Conservation (phyloP, 2,329 filamentous ascomycete species). For the Cadophora sp. region DNA sequence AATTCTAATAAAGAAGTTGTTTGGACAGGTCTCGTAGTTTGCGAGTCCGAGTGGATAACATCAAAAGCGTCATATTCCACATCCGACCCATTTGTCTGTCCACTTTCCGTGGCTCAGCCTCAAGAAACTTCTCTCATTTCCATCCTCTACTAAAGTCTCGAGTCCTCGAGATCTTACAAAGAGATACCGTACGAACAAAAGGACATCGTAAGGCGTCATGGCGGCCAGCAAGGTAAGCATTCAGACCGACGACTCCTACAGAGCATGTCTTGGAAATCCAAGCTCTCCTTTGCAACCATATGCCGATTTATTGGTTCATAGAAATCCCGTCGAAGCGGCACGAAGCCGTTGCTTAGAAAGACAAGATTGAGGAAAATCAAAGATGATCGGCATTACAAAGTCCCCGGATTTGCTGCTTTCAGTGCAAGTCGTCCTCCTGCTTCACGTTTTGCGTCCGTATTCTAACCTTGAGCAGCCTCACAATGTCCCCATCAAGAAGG, state of each 20-base stretch:
- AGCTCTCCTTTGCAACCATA: background rate
- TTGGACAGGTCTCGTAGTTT: background rate
- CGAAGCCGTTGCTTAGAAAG: background rate
- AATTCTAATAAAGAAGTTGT: background rate
- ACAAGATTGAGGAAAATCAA: background rate
- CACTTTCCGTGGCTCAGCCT: background rate
- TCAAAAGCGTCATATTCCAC: background rate
- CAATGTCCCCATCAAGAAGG: background rate
- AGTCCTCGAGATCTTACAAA: background rate
- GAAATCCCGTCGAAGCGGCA: background rate
- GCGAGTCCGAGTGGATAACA: background rate
- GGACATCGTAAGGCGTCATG: background rate
- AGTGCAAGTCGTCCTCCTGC: conserved; percentile 15
- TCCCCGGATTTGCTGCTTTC: conserved; percentile 27
- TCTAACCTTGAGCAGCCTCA: conserved; percentile 18
- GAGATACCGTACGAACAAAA: background rate
- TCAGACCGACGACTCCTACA: background rate
- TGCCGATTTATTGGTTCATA: background rate
- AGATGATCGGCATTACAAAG: conserved; percentile 6
- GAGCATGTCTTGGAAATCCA: background rate
- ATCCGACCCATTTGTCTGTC: background rate
- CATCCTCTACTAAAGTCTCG: background rate
- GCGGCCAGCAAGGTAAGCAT: background rate
- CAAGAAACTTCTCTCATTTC: background rate
- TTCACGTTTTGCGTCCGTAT: background rate